Conservation (phyloP, 176 grass and related monocot genomes). For the Oryza punctata region DNA sequence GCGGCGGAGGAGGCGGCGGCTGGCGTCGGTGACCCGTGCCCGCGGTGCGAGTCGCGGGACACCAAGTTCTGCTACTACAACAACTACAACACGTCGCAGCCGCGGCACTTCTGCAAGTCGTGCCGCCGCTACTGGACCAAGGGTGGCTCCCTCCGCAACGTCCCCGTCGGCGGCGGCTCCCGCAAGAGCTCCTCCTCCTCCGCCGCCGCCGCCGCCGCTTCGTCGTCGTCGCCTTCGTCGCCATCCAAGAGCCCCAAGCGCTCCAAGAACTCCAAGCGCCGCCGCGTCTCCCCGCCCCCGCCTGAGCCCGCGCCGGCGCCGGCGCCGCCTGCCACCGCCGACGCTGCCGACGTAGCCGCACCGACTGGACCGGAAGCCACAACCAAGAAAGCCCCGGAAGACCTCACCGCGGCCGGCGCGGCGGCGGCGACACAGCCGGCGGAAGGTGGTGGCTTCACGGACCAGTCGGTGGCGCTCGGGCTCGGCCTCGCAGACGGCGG, state of each 20-base stretch:
- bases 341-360: background rate
- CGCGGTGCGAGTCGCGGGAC: conserved; percentile 63
- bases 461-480: background rate
- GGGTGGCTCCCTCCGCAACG: conserved; percentile 80
- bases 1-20: background rate
- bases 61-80: conserved; percentile 99
- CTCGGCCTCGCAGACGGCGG: conserved; percentile 12
- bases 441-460: background rate
- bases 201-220: too few species aligned
- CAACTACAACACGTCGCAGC: conserved; percentile 93
- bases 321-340: background rate
- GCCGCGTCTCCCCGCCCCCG: conserved; percentile 21
- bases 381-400: background rate
- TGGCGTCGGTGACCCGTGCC: conserved; percentile 25
- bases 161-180: conserved; percentile 72
- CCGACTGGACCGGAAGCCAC: background rate
- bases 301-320: background rate
- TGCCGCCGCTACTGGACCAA: conserved; percentile 98
- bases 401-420: background rate
- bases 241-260: conserved; percentile 19
- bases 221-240: background rate
- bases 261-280: conserved; percentile 52
- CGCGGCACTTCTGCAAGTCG: conserved; percentile 87
- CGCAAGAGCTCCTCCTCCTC: conserved; percentile 40
- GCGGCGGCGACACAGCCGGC: background rate